Evolutionary conservation across 1,284 basidiomycete species (phyloP), one percentile per base, ranked within the genome.

Genomic region (Rhizopogon parksii): DNA sequence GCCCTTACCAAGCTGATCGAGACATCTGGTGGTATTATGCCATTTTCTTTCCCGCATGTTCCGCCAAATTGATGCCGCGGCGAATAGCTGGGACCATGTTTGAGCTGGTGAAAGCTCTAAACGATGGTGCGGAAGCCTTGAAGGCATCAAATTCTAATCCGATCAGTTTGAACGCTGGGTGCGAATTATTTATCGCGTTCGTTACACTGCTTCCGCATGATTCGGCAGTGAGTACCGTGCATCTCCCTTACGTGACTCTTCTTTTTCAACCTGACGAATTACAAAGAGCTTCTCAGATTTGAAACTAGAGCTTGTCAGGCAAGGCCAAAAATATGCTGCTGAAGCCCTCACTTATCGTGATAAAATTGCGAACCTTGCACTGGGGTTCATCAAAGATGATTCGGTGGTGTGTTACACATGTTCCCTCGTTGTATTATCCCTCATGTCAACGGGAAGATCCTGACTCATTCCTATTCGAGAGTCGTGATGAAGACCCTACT

Each of bases 401-500:
- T 90, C 88, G 34, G 87, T 95, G 58, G 92, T 91, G 67, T 61
- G 83, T 71, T 46, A 43, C 47, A 43, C 52, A 47, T 57, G 52
- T 54, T 56, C 50, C 48, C 51, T 38, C 35, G 36, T 49, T 51
- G 32, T 55, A 27, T 45, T 17, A 36, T 46, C 48, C 36, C 55
- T 69, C 50, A 69, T 51, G 24, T 42, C 25, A 6, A 25, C 52
- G 53, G 30, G 49, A 67, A 94, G 91, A 94, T 97, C 63, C 78
- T 98, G 53, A 97, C 93, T 3, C 95, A 98, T 70, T 91, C 89
- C 19, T 92, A 94, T 72, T 99, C 96, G 39, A 78, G 96, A 59
- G 95, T 98, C 24, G 95, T 99, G 43, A 89, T 96, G 75, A 87
- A 93, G 69, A 88, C 95, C 15, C 78, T 99, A 46, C 77, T 98